Percentiles rank a stretch among this genome's conserved stretches.
Evolutionary conservation across 139 green algal genomes (phyloP).

Genomic region (Astrephomene gubernaculifera): DNA sequence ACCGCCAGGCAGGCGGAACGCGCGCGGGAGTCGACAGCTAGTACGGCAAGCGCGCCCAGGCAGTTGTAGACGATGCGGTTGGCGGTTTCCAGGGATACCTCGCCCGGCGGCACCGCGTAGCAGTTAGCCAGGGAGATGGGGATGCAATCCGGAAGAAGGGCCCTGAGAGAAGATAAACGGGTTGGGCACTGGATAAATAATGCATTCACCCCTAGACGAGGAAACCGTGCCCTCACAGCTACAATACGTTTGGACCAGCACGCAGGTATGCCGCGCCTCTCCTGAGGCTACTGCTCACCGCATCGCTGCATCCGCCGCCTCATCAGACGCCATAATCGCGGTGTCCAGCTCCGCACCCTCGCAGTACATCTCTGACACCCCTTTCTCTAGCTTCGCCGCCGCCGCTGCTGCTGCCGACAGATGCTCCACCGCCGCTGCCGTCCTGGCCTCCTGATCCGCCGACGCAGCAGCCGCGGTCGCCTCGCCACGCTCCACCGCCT

Average conservation of each 20-base stretch:
- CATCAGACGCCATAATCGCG: background rate
- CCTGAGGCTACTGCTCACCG: no score
- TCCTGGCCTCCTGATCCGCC: background rate
- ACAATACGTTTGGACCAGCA: no score
- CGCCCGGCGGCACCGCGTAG: constrained; percentile 1
- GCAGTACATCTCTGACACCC: background rate
- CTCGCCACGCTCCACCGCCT: background rate
- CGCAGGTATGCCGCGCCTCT: no score
- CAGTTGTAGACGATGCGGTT: constrained; percentile 50
- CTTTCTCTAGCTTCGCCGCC: background rate
- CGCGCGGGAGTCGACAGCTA: constrained; percentile 44
- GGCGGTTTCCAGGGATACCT: constrained; percentile 32
- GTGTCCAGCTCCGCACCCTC: background rate
- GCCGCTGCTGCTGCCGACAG: background rate
- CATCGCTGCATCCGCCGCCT: constrained; percentile 4
- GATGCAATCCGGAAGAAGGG: background rate
- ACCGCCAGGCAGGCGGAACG: constrained; percentile 16
- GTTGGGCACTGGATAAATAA: no score
- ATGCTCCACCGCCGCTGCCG: background rate
- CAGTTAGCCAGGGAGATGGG: background rate
- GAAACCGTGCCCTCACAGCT: no score
- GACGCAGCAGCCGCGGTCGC: background rate
- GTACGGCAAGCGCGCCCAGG: constrained; percentile 49
- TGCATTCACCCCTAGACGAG: no score
- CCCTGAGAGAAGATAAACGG: background rate